Evolutionary conservation across 78 protist genomes (phyloP).

Genomic region (Ministeria vibrans): DNA sequence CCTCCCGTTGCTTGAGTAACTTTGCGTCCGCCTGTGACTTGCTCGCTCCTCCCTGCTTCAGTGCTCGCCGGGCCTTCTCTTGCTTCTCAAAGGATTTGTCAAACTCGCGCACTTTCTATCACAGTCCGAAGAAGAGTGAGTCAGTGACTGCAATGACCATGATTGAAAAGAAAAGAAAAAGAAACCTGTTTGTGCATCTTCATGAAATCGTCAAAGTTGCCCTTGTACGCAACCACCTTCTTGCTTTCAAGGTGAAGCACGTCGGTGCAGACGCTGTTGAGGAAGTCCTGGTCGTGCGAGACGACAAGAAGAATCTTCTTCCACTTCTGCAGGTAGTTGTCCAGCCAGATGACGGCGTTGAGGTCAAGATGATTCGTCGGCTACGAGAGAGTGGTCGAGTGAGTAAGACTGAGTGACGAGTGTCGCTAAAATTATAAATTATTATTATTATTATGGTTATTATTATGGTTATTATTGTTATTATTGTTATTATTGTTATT

Average conservation of each 20-base stretch:
- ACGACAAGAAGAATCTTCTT: slow-evolving; percentile 75
- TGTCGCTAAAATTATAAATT: too few relatives aligned
- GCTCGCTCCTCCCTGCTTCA: not conserved
- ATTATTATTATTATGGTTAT: too few relatives aligned
- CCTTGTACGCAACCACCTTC: slow-evolving; percentile 54
- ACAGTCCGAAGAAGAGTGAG: not conserved
- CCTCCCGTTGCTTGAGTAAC: too few relatives aligned
- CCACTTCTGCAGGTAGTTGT: slow-evolving; percentile 53
- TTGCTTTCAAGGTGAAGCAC: slow-evolving; percentile 60
- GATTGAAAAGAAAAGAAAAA: not conserved
- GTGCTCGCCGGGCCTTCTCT: not conserved
- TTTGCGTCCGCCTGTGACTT: not conserved
- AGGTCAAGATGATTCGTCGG: slow-evolving; percentile 67
- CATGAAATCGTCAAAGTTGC: slow-evolving; percentile 27
- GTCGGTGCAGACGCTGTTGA: slow-evolving; percentile 39
- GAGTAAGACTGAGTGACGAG: too few relatives aligned
- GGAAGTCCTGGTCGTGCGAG: slow-evolving; percentile 80
- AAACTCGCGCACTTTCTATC: not conserved
- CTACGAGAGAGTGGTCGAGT: too few relatives aligned
- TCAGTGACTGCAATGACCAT: not conserved
- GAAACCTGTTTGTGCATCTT: slow-evolving; percentile 7
- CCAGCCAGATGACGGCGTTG: slow-evolving; percentile 88
- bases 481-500: too few relatives aligned
- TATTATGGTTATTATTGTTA: too few relatives aligned
- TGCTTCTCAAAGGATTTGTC: slow-evolving; percentile 23